phyloP scores from a whole-genome alignment of 1,284 basidiomycete genomes.

The Wolfiporia cocos region DNA sequence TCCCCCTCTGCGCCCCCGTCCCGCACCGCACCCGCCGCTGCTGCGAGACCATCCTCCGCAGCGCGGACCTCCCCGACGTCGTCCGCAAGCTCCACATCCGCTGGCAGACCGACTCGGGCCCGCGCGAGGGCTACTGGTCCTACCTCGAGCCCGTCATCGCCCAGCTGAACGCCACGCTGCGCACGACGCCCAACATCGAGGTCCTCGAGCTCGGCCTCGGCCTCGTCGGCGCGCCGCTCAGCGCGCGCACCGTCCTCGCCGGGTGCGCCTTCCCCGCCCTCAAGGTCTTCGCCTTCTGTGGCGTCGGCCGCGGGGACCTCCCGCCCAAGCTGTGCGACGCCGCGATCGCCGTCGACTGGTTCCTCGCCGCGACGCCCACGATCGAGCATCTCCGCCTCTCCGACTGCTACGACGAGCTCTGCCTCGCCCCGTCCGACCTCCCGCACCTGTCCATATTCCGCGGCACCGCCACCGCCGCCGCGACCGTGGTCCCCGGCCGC shows the following conservation, averaged over 20 bases:
- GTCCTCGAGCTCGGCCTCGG: constrained; percentile 52
- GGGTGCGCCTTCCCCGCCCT: constrained; percentile 29
- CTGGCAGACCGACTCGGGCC: constrained; percentile 39
- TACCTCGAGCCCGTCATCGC: constrained; percentile 18
- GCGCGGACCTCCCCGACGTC: constrained; percentile 38
- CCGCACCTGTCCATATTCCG: constrained; percentile 47
- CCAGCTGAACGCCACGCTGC: constrained; percentile 31
- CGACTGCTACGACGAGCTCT: constrained; percentile 37
- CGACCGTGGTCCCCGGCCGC: constrained; percentile 50
- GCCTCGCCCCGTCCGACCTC: constrained; percentile 34
- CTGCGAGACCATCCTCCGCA: constrained; percentile 43
- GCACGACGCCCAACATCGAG: constrained; percentile 37
- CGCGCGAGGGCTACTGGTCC: constrained; percentile 20
- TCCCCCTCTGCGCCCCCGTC: constrained; percentile 35
- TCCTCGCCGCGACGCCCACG: constrained; percentile 35
- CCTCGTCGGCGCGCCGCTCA: constrained; percentile 21
- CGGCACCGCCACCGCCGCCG: constrained; percentile 51
- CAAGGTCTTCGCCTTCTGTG: constrained; percentile 45
- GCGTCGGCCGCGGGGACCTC: constrained; percentile 35
- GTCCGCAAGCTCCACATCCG: constrained; percentile 44
- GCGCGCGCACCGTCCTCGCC: constrained; percentile 22
- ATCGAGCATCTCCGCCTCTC: constrained; percentile 43
- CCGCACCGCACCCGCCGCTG: constrained; percentile 42
- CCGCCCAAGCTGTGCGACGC: constrained; percentile 21
- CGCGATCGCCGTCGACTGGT: constrained; percentile 33